Conservation (phyloP, 2,329 filamentous ascomycete genomes). For the Tolypocladium cylindrosporum region DNA sequence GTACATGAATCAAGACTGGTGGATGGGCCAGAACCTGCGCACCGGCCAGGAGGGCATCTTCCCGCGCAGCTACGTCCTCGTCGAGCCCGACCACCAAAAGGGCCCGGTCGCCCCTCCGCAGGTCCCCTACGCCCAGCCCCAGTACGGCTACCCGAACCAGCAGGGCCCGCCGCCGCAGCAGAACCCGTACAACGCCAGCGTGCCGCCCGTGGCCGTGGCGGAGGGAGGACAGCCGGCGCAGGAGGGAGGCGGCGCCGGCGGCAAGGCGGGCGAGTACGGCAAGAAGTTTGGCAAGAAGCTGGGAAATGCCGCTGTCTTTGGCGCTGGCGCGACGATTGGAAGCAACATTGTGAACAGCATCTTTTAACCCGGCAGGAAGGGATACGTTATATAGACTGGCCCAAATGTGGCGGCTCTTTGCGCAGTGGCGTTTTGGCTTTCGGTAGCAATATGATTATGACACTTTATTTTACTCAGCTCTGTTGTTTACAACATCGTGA, state of each 20-base stretch:
- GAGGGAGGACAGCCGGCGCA: constrained; percentile 35
- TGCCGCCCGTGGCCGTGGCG: constrained; percentile 66
- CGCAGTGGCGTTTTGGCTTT: not conserved
- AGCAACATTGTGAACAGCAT: constrained; percentile 85
- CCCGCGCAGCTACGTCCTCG: constrained; percentile 78
- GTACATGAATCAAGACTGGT: constrained; percentile 97
- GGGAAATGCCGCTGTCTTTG: constrained; percentile 76
- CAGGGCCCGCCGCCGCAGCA: constrained; percentile 35
- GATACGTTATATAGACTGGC: not conserved
- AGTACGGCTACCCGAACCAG: constrained; percentile 30
- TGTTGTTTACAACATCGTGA: not conserved
- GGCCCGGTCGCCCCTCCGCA: constrained; percentile 10
- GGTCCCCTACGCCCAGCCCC: constrained; percentile 21
- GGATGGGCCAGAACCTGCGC: constrained; percentile 78
- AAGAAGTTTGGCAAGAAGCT: constrained; percentile 96
- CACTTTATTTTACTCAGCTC: not conserved
- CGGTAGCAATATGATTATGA: not conserved
- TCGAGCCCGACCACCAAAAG: constrained; percentile 51
- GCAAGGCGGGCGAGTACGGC: constrained; percentile 62
- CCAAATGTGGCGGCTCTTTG: not conserved
- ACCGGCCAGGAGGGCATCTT: constrained; percentile 87
- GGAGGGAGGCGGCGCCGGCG: constrained; percentile 20
- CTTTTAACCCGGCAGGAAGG: constrained; percentile 43
- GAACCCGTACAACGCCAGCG: constrained; percentile 57
- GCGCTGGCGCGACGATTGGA: constrained; percentile 84